Evolutionary conservation across 1,284 basidiomycete genomes (phyloP), one percentile per base, ranked within the genome.

Genomic region (Gymnopus androsaceus): DNA sequence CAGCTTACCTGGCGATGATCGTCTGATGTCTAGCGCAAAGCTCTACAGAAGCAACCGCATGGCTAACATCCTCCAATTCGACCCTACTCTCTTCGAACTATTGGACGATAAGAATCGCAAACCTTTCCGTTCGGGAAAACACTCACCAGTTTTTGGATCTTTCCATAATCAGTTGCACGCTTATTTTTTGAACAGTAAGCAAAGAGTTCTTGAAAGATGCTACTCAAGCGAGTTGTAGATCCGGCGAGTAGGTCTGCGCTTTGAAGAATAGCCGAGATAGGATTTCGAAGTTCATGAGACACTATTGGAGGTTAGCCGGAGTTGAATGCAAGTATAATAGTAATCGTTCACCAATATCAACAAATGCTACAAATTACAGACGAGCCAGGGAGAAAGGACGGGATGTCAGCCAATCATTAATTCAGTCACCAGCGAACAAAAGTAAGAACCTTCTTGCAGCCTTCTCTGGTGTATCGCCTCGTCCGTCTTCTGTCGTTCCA

Each of bases 261-360:
- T 41, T 56, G 55, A 4, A 56, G 25, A 21, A 56, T 56, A 4
- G 55, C 55, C 12, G 38, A 44, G 14, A 56, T 41, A 8, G 55
- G 55, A 38, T 56, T 56, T 27, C 55, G 55, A 34, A 56, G 55
- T 27, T 56, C 55, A 42, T 56, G 55, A 19, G 55, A 56, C 7
- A 56, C 44, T 45, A 17, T 38, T 5, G 27, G 27, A 45, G 30
- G n/a, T n/a, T n/a, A n/a, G n/a, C n/a, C n/a, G n/a, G n/a, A n/a
- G n/a, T n/a, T n/a, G n/a, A n/a, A n/a, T n/a, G n/a, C n/a, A n/a
- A n/a, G n/a, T n/a, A n/a, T n/a, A n/a, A n/a, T n/a, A n/a, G n/a
- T n/a, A n/a, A n/a, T n/a, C 11, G 19, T 17, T 8, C 28, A 45
- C 44, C 44, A n/a, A 45, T 45, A 23, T 56, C 55, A 17, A 56